Conservation (phyloP, 208 protist genomes). For the Herpetomonas tarakana region DNA sequence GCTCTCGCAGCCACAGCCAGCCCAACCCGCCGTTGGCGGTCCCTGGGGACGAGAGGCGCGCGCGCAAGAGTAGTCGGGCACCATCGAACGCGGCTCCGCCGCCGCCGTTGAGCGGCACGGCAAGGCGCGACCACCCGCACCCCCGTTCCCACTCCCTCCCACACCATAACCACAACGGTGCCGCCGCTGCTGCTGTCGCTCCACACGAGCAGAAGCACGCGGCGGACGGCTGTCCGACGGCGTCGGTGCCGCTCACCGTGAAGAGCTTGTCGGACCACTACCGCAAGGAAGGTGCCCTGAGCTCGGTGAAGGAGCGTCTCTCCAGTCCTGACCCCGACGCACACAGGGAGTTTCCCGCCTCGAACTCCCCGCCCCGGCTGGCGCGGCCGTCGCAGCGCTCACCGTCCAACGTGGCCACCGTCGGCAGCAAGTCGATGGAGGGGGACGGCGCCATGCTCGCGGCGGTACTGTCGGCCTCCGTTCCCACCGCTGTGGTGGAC, state of each 20-base stretch:
- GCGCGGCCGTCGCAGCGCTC: slow-evolving; percentile 13
- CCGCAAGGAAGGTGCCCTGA: neutral
- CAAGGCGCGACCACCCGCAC: no score
- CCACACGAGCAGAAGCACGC: neutral
- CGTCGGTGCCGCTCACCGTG: neutral
- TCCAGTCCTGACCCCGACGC: neutral
- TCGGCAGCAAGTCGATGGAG: slow-evolving; percentile 17
- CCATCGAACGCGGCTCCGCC: slow-evolving; percentile 7
- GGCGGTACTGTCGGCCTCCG: neutral
- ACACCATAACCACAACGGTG: neutral
- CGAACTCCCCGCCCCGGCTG: neutral
- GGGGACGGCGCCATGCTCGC: neutral
- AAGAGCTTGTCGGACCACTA: neutral
- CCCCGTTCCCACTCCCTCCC: neutral
- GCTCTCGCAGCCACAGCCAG: slow-evolving; percentile 1
- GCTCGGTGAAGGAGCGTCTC: neutral
- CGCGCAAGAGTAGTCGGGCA: neutral
- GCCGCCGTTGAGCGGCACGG: slow-evolving; percentile 8
- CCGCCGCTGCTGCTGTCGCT: no score
- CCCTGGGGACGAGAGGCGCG: no score
- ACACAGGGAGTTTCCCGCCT: neutral
- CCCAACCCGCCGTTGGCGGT: neutral
- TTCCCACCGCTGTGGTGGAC: neutral
- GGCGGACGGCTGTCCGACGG: neutral
- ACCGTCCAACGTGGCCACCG: slow-evolving; percentile 26